These are phyloP conservation scores for Eucalyptus regnans DNA, from an alignment of 345 rosid species.

Conservation along the genomic window DNA sequence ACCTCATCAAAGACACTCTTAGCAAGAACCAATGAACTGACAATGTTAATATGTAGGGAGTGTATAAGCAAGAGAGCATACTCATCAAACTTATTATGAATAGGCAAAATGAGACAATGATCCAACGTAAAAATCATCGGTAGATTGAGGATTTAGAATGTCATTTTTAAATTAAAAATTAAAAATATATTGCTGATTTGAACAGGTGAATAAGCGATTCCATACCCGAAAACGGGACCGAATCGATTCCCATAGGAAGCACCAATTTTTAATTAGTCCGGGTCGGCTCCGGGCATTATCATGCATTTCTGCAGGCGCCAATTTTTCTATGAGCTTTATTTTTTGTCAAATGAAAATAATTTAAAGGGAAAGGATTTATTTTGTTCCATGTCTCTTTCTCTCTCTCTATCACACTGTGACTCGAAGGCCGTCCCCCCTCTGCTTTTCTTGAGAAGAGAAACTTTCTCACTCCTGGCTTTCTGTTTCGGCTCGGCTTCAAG, in stretches of 20 bases:
- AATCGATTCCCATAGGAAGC: too few species aligned
- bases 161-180: too few species aligned
- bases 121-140: too few species aligned
- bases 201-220: too few species aligned
- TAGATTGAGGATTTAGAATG: too few species aligned
- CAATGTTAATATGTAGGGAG: rapidly evolving
- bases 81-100: too few species aligned
- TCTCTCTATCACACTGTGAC: background rate
- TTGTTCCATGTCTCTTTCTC: background rate
- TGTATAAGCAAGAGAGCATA: too few species aligned
- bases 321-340: background rate
- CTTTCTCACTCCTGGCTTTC: background rate
- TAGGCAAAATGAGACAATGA: too few species aligned
- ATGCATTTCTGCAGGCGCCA: background rate
- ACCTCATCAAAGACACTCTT: too few species aligned
- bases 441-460: background rate
- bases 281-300: too few species aligned
- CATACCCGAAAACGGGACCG: too few species aligned
- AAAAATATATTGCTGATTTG: rapidly evolving
- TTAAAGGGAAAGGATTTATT: background rate
- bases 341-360: background rate
- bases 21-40: rapidly evolving
- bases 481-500: background rate
- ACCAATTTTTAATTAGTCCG: too few species aligned
- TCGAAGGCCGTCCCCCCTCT: background rate